Evolutionary conservation across 768 basidiomycete genomes (phyloP).

Genomic region (Termitomyces sp.): DNA sequence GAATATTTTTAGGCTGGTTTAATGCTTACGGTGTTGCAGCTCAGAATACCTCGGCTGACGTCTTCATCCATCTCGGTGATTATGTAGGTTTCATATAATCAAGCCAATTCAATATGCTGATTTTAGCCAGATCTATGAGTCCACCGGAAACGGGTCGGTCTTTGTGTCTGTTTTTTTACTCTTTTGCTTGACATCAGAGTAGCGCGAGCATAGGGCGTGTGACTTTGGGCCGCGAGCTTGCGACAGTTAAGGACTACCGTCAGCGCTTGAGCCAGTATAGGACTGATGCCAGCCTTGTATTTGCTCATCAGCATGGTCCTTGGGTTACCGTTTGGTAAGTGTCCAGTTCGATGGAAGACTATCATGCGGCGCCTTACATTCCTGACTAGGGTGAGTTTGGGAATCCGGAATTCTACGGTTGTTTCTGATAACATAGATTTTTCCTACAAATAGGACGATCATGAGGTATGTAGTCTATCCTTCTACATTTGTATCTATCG

Average conservation of each 20-base stretch:
- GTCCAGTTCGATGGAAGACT: no score
- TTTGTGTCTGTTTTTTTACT: no score
- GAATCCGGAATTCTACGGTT: neutral
- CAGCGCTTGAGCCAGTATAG: slow-evolving; percentile 52
- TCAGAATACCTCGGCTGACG: slow-evolving; percentile 39
- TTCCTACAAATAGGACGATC: neutral
- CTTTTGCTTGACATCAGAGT: neutral
- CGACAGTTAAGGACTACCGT: slow-evolving; percentile 55
- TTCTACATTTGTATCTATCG: neutral
- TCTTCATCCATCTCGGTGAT: slow-evolving; percentile 59
- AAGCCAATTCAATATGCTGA: slow-evolving; percentile 8
- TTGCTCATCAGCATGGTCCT: slow-evolving; percentile 47
- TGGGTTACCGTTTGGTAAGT: slow-evolving; percentile 47
- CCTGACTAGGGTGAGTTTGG: neutral
- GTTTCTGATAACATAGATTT: neutral
- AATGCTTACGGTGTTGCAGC: slow-evolving; percentile 50
- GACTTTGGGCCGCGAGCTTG: slow-evolving; percentile 52
- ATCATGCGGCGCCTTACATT: neutral
- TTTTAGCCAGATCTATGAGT: neutral
- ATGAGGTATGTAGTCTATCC: neutral
- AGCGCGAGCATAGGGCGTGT: slow-evolving; percentile 37
- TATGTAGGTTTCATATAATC: slow-evolving; percentile 27
- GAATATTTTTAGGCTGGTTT: slow-evolving; percentile 44
- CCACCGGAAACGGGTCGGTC: neutral
- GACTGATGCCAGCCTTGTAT: slow-evolving; percentile 46